Percentiles rank a stretch among this genome's conserved stretches.
Evolutionary conservation across 441 rosid species (phyloP).

Genomic region (Daphne laureola): DNA sequence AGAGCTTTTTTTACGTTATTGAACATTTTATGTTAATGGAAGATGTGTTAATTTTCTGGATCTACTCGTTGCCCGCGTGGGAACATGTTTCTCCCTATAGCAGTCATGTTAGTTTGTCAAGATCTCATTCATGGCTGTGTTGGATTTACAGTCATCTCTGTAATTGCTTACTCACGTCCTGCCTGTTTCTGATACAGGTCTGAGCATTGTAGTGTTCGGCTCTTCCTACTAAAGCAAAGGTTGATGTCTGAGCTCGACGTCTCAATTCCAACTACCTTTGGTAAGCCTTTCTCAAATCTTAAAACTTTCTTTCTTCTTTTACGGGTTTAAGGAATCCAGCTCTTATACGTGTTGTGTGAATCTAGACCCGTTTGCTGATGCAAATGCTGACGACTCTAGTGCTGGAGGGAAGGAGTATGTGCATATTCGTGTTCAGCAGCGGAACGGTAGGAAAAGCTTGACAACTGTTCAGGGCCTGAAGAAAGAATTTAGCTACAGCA

Average conservation of each 20-base stretch:
- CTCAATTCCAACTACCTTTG: constrained; percentile 78
- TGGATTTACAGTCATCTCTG: too few species aligned
- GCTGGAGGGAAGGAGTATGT: constrained; percentile 87
- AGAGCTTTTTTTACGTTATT: too few species aligned
- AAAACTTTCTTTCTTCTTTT: too few species aligned
- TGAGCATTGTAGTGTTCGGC: constrained; percentile 41
- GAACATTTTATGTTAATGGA: too few species aligned
- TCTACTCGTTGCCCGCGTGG: too few species aligned
- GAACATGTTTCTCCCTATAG: too few species aligned
- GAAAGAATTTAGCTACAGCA: constrained; percentile 84
- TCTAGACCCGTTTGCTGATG: constrained; percentile 88
- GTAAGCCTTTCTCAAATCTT: constrained; percentile 24
- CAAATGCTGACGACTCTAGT: constrained; percentile 81
- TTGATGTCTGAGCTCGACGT: constrained; percentile 92
- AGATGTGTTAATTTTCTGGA: too few species aligned
- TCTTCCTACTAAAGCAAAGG: constrained; percentile 36
- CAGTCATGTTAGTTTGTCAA: too few species aligned
- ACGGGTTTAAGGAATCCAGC: not conserved
- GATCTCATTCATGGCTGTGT: too few species aligned
- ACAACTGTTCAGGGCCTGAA: constrained; percentile 95
- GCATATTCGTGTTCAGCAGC: constrained; percentile 79
- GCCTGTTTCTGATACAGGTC: constrained; percentile 24
- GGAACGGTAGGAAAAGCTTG: constrained; percentile 90
- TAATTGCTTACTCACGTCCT: too few species aligned
- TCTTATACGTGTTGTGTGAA: not conserved